phyloP scores from a whole-genome alignment of 1,284 basidiomycete genomes.

The Heterobasidion occidentale region DNA sequence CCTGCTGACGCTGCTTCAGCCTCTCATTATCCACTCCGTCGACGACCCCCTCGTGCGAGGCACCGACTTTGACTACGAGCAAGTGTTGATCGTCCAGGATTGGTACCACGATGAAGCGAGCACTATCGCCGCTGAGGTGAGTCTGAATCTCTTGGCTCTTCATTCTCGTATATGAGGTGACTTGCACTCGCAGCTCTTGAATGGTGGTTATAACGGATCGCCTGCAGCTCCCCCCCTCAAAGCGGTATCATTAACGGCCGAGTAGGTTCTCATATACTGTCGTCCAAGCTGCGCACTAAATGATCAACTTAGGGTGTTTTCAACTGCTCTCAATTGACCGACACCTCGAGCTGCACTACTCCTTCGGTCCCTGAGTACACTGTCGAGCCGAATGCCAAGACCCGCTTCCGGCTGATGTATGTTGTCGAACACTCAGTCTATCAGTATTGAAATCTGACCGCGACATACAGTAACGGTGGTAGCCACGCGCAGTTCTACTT shows the following conservation, averaged over 20 bases:
- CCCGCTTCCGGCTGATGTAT: neutral
- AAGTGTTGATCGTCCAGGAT: neutral
- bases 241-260: neutral
- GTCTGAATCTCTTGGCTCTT: neutral
- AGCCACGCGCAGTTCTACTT: neutral
- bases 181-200: neutral
- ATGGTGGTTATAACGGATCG: neutral
- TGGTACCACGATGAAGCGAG: neutral
- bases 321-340: neutral
- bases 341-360: neutral
- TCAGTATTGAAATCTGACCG: neutral
- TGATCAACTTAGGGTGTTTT: neutral
- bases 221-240: neutral
- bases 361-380: neutral
- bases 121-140: neutral
- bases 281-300: too few species aligned
- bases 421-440: neutral
- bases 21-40: neutral
- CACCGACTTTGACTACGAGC: neutral
- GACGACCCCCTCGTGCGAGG: neutral
- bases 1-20: neutral
- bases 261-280: neutral
- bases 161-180: neutral
- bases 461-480: neutral
- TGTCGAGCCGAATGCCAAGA: neutral